phyloP scores from a whole-genome alignment of 2,329 filamentous ascomycete genomes.

The Septoria linicola region DNA sequence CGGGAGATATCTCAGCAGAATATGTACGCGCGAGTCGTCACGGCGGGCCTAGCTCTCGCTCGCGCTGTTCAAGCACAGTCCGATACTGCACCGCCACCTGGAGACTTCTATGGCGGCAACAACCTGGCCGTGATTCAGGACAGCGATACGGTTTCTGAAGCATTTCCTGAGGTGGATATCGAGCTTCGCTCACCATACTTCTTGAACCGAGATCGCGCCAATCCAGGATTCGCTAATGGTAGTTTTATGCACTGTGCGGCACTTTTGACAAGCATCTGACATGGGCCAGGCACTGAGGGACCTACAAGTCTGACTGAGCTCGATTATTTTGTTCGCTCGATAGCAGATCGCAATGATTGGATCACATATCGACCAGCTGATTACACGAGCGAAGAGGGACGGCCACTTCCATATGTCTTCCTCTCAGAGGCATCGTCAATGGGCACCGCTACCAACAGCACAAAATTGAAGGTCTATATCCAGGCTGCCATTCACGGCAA shows the following conservation, averaged over 20 bases:
- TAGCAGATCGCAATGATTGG: conserved; percentile 39
- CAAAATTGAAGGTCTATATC: conserved; percentile 35
- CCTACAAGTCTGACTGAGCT: conserved; percentile 35
- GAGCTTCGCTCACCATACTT: conserved; percentile 38
- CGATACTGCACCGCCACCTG: too few relatives aligned
- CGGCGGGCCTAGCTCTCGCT: too few relatives aligned
- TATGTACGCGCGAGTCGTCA: too few relatives aligned
- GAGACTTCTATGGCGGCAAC: conserved; percentile 1
- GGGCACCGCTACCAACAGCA: conserved; percentile 3
- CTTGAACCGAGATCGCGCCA: conserved; percentile 21
- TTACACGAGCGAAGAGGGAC: conserved; percentile 39
- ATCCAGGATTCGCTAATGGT: too few relatives aligned
- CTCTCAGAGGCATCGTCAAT: conserved; percentile 15
- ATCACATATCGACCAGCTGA: conserved; percentile 33
- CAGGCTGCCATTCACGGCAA: conserved; percentile 42
- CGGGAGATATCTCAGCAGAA: too few relatives aligned
- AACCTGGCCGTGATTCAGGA: conserved; percentile 1
- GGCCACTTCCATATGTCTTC: conserved; percentile 36
- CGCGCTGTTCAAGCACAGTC: too few relatives aligned
- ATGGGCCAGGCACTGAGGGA: conserved; percentile 36
- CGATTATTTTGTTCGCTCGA: conserved; percentile 31
- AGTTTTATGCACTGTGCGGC: too few relatives aligned
- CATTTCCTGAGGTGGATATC: conserved; percentile 36
- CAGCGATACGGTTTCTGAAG: conserved; percentile 30
- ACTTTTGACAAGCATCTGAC: conserved; percentile 25